Conservation (phyloP, 2,329 filamentous ascomycete genomes). For the Colletotrichum sp. region DNA sequence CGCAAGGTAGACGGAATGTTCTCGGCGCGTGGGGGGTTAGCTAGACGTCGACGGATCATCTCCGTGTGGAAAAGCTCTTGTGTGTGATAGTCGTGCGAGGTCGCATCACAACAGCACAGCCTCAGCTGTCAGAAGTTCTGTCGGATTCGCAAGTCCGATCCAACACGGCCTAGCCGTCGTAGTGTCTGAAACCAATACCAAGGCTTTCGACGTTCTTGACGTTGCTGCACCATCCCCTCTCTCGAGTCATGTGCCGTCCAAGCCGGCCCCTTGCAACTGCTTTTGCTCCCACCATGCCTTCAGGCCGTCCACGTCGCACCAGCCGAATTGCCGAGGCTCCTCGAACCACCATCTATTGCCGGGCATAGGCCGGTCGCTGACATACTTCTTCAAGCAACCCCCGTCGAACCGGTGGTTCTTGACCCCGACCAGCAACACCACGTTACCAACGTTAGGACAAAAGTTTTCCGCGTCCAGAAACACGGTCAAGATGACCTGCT, state of each 20-base stretch:
- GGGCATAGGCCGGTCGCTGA: conserved; percentile 36
- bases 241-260: not conserved
- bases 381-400: conserved; percentile 50
- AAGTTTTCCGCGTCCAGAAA: conserved; percentile 60
- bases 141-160: not conserved
- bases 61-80: not conserved
- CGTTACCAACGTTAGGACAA: conserved; percentile 49
- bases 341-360: conserved; percentile 58
- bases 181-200: not conserved
- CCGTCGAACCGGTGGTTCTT: conserved; percentile 64
- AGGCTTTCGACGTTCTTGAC: not conserved
- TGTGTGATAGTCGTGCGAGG: not conserved
- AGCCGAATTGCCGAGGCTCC: conserved; percentile 48
- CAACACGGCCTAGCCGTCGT: not conserved
- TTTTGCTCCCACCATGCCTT: conserved; percentile 47
- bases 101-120: not conserved
- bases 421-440: conserved; percentile 57
- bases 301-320: conserved; percentile 55
- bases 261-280: not conserved
- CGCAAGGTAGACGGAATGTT: not conserved
- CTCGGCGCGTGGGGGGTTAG: conserved; percentile 18
- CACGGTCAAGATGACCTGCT: conserved; percentile 58
- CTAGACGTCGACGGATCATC: not conserved
- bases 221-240: not conserved
- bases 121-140: not conserved